A percentile compares a stretch with the other conserved stretches of the same genome.
Evolutionary conservation across 441 rosid species (phyloP).

Genomic region (Omphalea diandra): DNA sequence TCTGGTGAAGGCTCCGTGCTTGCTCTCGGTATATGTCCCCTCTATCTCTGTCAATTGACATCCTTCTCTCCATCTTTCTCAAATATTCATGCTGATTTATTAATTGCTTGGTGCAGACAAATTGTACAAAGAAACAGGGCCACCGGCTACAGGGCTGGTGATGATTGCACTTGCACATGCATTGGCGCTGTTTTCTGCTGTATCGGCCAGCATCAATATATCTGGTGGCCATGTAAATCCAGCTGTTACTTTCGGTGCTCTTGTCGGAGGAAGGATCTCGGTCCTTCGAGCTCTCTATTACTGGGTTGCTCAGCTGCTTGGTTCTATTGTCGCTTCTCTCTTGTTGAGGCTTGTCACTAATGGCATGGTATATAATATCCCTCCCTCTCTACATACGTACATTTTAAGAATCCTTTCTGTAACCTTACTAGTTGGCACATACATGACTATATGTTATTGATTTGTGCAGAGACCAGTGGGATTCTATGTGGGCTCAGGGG

Average conservation of each 20-base stretch:
- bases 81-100: too few relatives aligned
- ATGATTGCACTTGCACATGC: conserved; percentile 75
- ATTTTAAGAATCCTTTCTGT: too few relatives aligned
- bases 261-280: conserved; percentile 51
- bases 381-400: too few relatives aligned
- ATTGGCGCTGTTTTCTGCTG: conserved; percentile 63
- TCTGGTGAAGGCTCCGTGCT: conserved; percentile 81
- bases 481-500: conserved; percentile 55
- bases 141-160: conserved; percentile 49
- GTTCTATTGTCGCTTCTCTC: conserved; percentile 39
- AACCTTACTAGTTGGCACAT: too few relatives aligned
- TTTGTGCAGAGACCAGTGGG: conserved; percentile 67
- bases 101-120: conserved; percentile 43
- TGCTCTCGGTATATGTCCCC: conserved; percentile 57
- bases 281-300: conserved; percentile 26
- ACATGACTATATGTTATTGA: neutral
- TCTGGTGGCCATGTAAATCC: conserved; percentile 85
- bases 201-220: conserved; percentile 60
- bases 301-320: conserved; percentile 37
- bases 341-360: conserved; percentile 57
- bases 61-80: neutral
- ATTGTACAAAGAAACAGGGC: conserved; percentile 41
- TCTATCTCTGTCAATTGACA: neutral
- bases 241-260: conserved; percentile 75
- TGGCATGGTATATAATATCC: conserved; percentile 38